Evolutionary conservation across 345 rosid genomes (phyloP).

Genomic region (Eucalyptus marginata): DNA sequence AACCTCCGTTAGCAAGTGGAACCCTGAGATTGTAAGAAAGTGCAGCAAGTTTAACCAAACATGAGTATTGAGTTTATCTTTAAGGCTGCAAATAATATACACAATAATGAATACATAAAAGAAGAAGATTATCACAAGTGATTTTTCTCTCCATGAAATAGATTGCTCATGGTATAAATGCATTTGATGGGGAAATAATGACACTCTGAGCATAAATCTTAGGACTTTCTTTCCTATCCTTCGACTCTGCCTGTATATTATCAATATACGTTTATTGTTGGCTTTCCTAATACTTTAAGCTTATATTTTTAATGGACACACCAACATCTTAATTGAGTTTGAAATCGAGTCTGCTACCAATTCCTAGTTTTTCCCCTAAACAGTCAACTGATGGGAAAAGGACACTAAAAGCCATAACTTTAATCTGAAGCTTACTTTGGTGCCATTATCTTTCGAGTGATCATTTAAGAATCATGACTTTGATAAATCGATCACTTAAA

Average conservation of each 20-base stretch:
- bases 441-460: background rate
- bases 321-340: background rate
- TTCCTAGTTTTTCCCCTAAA: background rate
- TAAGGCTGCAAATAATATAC: background rate
- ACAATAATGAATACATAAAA: background rate
- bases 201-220: background rate
- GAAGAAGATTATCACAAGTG: background rate
- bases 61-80: background rate
- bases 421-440: background rate
- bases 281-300: background rate
- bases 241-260: background rate
- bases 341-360: background rate
- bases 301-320: background rate
- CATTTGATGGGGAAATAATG: background rate
- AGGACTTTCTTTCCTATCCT: background rate
- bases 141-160: background rate
- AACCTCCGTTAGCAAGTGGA: conserved; percentile 80
- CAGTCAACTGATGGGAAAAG: background rate
- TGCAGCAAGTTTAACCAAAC: background rate
- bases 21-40: conserved; percentile 34
- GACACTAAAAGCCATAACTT: background rate
- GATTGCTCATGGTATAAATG: background rate
- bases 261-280: background rate
- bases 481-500: background rate
- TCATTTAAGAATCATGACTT: background rate